Base-by-base conservation (phyloP, 108 stramenopile genomes). In the Cyclotella cryptica region DNA sequence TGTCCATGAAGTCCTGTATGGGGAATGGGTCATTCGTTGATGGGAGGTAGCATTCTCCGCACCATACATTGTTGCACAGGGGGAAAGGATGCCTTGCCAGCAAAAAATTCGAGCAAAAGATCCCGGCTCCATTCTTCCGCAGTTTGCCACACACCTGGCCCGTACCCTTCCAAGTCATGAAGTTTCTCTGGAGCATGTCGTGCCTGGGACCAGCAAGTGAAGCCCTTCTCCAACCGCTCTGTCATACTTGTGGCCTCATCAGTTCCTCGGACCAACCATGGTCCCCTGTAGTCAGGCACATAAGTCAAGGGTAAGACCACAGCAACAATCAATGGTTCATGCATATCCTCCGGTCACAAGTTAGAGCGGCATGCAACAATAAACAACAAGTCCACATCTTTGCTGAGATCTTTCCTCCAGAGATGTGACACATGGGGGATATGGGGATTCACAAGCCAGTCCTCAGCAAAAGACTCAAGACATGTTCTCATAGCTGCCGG, bases 261-360 rank as follows among this genome's bases (percentile, higher is more conserved):
- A 54, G 17, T n/a, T 54, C 53, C 53, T n/a, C 18, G 17, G n/a
- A 54, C 53, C 53, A 54, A 7, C 53, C 53, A 54, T n/a, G 53
- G 53, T 7, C 53, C 53, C n/a, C n/a, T 54, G 18, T 18, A 54
- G n/a, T n/a, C 21, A 7, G 11, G 17, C 17, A 54, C 15, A 54
- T n/a, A n/a, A 54, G 53, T 54, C n/a, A 54, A 19, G 7, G 53
- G 53, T n/a, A n/a, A n/a, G n/a, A n/a, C n/a, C n/a, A 45, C 64
- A 29, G 14, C 60, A 53, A 70, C 49, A 19, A 70, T 58, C 21
- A 70, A 43, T 35, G 69, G 69, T 53, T 51, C 69, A 53, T 53
- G 51, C 47, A 53, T 51, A 3, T n/a, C 21, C 13, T 22, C 3
- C 6, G 69, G 29, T 49, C 47, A 70, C 21, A 70, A 70, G 5